Evolutionary conservation across 495 filamentous ascomycete species (phyloP).

Genomic region (Aspergillus steynii): DNA sequence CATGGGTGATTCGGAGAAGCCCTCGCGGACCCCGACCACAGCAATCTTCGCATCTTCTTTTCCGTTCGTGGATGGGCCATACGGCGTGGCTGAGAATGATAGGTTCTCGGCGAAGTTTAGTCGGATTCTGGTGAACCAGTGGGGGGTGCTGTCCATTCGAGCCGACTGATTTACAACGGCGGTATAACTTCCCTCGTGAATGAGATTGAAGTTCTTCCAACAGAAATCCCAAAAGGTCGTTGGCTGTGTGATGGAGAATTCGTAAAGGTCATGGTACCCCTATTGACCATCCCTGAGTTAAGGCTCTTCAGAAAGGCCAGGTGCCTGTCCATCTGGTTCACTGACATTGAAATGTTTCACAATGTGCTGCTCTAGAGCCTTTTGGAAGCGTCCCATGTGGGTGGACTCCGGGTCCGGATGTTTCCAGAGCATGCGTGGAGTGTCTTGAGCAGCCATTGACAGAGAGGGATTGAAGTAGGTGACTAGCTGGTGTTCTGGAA

Average conservation of each 20-base stretch:
- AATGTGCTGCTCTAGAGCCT: conserved; percentile 18
- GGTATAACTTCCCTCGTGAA: conserved; percentile 57
- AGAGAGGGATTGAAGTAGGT: not conserved
- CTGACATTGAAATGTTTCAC: conserved; percentile 24
- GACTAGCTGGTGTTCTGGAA: not conserved
- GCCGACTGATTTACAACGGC: conserved; percentile 62
- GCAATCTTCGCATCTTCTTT: conserved; percentile 73
- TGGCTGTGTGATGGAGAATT: conserved; percentile 57
- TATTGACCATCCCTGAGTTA: conserved; percentile 1
- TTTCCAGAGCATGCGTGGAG: conserved; percentile 51
- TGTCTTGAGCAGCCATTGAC: conserved; percentile 12
- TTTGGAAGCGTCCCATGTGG: conserved; percentile 57
- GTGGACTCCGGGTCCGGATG: conserved; percentile 61
- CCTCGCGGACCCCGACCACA: conserved; percentile 71
- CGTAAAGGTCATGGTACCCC: conserved; percentile 59
- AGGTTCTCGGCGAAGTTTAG: conserved; percentile 84
- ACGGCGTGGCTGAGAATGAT: conserved; percentile 40
- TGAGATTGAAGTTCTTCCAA: conserved; percentile 55
- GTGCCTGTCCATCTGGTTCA: not conserved
- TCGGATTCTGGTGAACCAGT: conserved; percentile 52
- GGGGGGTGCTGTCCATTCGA: conserved; percentile 53
- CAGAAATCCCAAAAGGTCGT: conserved; percentile 62
- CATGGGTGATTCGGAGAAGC: conserved; percentile 49
- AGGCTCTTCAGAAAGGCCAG: conserved; percentile 8
- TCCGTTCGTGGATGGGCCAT: conserved; percentile 23